Percentiles rank a stretch among this genome's conserved stretches.
Evolutionary conservation across 2,329 filamentous ascomycete genomes (phyloP).

Genomic region (Colletotrichum musicola): DNA sequence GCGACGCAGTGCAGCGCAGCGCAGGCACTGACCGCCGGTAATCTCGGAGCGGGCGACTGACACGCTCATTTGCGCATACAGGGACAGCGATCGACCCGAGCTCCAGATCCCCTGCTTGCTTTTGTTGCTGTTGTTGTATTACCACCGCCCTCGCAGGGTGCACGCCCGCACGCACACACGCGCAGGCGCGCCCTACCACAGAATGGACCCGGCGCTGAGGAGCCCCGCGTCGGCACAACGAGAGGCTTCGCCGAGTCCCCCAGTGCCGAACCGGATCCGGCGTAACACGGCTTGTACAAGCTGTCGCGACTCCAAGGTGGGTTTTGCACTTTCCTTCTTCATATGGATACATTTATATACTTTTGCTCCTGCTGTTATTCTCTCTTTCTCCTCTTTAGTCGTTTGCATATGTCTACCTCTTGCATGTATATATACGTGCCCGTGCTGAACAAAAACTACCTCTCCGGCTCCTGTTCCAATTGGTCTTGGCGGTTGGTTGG

Average conservation of each 20-base stretch:
- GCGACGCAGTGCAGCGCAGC: constrained; percentile 4
- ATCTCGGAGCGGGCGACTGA: constrained; percentile 11
- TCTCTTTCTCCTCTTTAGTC: too few species aligned
- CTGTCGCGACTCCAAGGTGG: constrained; percentile 53
- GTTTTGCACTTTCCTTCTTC: constrained; percentile 26
- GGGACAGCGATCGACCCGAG: background rate
- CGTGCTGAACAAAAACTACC: background rate
- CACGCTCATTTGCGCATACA: background rate
- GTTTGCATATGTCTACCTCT: background rate
- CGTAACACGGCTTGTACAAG: constrained; percentile 49
- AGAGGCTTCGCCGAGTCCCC: constrained; percentile 30
- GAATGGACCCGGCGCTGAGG: constrained; percentile 37
- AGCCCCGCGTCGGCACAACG: constrained; percentile 32
- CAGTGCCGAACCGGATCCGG: constrained; percentile 44
- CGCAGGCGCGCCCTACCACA: background rate
- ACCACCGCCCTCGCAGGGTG: background rate
- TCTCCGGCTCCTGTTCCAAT: constrained; percentile 25
- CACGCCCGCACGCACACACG: constrained; percentile 30
- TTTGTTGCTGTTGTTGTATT: background rate
- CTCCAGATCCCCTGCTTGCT: background rate
- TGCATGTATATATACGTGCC: background rate
- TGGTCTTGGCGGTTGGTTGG: constrained; percentile 8
- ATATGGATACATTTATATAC: background rate
- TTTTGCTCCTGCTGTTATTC: too few species aligned
- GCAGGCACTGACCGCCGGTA: background rate